Percentiles rank a stretch among this genome's conserved stretches.
Evolutionary conservation across 2,329 filamentous ascomycete genomes (phyloP).

Genomic region (Intubia oerlemansii): DNA sequence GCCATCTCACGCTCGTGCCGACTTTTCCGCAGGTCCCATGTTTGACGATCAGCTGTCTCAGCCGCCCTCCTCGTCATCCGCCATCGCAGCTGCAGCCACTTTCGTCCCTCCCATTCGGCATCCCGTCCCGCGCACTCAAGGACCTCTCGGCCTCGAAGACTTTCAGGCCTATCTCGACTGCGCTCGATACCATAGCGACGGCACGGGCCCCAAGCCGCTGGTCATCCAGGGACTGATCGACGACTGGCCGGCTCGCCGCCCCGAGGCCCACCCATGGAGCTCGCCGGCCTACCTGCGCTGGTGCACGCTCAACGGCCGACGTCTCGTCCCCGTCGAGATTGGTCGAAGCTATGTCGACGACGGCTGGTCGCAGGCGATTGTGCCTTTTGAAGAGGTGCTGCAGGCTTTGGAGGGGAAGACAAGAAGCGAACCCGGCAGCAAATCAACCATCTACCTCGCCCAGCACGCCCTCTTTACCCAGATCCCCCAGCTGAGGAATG

Average conservation of each 20-base stretch:
- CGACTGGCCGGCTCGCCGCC: slow-evolving; percentile 54
- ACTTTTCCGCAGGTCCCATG: slow-evolving; percentile 1
- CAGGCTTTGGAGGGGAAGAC: slow-evolving; percentile 9
- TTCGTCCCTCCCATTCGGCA: slow-evolving; percentile 20
- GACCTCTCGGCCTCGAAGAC: slow-evolving; percentile 27
- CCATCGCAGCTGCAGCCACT: background rate
- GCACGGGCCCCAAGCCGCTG: slow-evolving; percentile 31
- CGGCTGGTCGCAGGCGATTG: slow-evolving; percentile 64
- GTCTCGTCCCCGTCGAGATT: slow-evolving; percentile 70
- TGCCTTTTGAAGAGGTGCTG: slow-evolving; percentile 55
- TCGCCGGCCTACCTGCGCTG: slow-evolving; percentile 52
- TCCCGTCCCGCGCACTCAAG: slow-evolving; percentile 20
- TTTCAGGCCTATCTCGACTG: slow-evolving; percentile 41
- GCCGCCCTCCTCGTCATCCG: too few relatives aligned
- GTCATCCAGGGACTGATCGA: slow-evolving; percentile 45
- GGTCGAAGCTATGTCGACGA: slow-evolving; percentile 75
- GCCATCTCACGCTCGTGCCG: background rate
- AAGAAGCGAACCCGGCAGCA: too few relatives aligned
- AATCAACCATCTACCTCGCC: slow-evolving; percentile 60
- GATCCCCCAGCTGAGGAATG: slow-evolving; percentile 52
- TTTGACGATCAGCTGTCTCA: too few relatives aligned
- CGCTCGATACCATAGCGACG: slow-evolving; percentile 6
- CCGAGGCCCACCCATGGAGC: slow-evolving; percentile 40
- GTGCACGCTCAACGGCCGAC: slow-evolving; percentile 51
- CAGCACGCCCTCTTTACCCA: slow-evolving; percentile 78